A percentile compares a stretch with the other conserved stretches of the same genome.
These are phyloP conservation scores for Malus asiatica DNA, from an alignment of 306 rosid genomes.

Conservation along the genomic window DNA sequence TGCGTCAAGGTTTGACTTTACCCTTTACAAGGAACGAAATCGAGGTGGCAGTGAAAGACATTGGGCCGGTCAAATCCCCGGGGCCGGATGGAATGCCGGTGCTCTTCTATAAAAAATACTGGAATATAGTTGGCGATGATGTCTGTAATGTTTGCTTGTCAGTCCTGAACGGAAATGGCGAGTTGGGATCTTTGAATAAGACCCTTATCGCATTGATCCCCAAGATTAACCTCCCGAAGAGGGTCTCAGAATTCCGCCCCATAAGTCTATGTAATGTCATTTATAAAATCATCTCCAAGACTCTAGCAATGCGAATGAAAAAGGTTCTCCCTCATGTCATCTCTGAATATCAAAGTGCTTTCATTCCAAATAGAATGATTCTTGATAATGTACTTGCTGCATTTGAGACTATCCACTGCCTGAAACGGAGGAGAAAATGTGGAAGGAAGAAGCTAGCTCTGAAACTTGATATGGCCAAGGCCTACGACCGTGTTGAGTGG, in stretches of 20 bases:
- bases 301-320: not conserved
- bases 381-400: not conserved
- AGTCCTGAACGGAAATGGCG: too few relatives aligned
- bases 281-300: not conserved
- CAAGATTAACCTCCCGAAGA: too few relatives aligned
- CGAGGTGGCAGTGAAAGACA: too few relatives aligned
- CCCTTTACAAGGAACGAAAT: too few relatives aligned
- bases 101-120: too few relatives aligned
- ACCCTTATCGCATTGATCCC: too few relatives aligned
- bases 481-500: not conserved
- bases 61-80: too few relatives aligned
- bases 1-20: too few relatives aligned
- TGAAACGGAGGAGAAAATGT: not conserved
- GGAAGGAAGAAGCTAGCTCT: not conserved
- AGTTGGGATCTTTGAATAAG: too few relatives aligned
- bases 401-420: not conserved
- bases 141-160: too few relatives aligned
- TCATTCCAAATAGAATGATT: not conserved
- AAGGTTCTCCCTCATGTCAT: not conserved
- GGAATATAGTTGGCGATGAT: too few relatives aligned
- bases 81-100: too few relatives aligned
- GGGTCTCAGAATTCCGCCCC: not conserved
- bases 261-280: not conserved
- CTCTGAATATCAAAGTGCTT: not conserved
- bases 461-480: not conserved